phyloP scores from a whole-genome alignment of 1,139 yeast species.

The Hemisphaericaspora xylofermentans region DNA sequence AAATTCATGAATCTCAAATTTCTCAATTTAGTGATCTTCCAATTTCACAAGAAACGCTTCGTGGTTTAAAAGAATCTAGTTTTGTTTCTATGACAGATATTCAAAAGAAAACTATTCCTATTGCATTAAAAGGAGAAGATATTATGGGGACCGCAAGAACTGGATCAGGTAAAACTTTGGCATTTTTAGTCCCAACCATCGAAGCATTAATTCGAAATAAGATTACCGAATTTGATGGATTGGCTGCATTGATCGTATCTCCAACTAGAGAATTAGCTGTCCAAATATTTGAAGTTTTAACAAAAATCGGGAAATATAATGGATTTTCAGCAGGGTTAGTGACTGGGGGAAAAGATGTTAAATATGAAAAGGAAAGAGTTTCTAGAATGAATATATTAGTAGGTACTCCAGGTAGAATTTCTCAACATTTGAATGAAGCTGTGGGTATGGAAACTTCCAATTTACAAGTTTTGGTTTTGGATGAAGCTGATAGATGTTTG shows the following conservation, averaged over 20 bases:
- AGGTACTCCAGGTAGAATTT: constrained; percentile 93
- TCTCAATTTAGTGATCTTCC: constrained; percentile 70
- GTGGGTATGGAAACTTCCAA: constrained; percentile 80
- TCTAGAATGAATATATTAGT: constrained; percentile 81
- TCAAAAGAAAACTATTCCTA: constrained; percentile 76
- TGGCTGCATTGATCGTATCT: constrained; percentile 87
- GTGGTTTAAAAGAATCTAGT: constrained; percentile 71
- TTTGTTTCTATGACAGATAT: constrained; percentile 82
- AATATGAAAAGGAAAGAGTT: constrained; percentile 82
- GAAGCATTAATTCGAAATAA: constrained; percentile 69
- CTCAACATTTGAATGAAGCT: constrained; percentile 94
- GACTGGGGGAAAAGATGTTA: constrained; percentile 94
- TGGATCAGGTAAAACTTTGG: constrained; percentile 95
- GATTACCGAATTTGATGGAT: constrained; percentile 88
- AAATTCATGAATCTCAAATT: constrained; percentile 25
- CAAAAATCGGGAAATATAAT: constrained; percentile 78
- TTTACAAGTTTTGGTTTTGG: constrained; percentile 79
- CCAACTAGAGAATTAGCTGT: constrained; percentile 95
- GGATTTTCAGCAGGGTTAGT: constrained; percentile 91
- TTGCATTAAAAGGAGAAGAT: constrained; percentile 78
- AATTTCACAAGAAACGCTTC: constrained; percentile 59
- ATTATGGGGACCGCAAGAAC: constrained; percentile 92
- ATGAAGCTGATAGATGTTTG: constrained; percentile 93
- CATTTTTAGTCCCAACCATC: constrained; percentile 82
- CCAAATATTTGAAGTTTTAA: constrained; percentile 87